Conservation (phyloP, 306 rosid species). For the Begonia loranthoides region DNA sequence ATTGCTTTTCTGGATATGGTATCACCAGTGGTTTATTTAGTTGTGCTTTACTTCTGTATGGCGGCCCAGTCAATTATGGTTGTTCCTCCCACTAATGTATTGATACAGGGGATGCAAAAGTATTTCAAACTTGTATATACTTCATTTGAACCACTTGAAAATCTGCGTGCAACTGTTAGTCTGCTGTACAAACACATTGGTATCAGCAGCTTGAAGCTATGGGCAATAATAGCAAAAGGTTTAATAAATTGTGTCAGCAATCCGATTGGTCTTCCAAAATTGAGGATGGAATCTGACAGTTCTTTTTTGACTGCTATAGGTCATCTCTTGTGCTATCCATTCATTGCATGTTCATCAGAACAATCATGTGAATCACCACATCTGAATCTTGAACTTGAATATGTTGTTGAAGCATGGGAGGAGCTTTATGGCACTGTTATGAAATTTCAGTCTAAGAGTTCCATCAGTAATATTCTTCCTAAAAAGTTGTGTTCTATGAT, state of each 20-base stretch:
- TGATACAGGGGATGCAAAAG: conserved; percentile 21
- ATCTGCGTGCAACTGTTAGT: conserved; percentile 24
- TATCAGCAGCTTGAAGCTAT: conserved; percentile 39
- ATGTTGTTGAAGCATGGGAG: conserved; percentile 52
- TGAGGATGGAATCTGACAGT: conserved; percentile 31
- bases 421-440: conserved; percentile 39
- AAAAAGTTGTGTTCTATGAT: conserved; percentile 36
- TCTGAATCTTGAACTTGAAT: conserved; percentile 26
- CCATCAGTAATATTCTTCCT: conserved; percentile 27
- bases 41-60: conserved; percentile 39
- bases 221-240: conserved; percentile 51
- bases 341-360: conserved; percentile 27
- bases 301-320: conserved; percentile 21
- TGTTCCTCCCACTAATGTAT: conserved; percentile 15
- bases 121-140: conserved; percentile 49
- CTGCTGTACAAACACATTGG: conserved; percentile 35
- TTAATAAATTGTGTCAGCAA: conserved; percentile 24
- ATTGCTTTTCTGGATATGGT: conserved; percentile 63
- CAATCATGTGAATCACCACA: conserved; percentile 15
- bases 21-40: conserved; percentile 58
- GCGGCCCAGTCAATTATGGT: conserved; percentile 27
- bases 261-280: conserved; percentile 20
- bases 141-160: conserved; percentile 39
- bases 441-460: conserved; percentile 25
- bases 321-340: conserved; percentile 53